phyloP scores from a whole-genome alignment of 2,329 filamentous ascomycete genomes.

The Calonectria pseudoreteaudii region DNA sequence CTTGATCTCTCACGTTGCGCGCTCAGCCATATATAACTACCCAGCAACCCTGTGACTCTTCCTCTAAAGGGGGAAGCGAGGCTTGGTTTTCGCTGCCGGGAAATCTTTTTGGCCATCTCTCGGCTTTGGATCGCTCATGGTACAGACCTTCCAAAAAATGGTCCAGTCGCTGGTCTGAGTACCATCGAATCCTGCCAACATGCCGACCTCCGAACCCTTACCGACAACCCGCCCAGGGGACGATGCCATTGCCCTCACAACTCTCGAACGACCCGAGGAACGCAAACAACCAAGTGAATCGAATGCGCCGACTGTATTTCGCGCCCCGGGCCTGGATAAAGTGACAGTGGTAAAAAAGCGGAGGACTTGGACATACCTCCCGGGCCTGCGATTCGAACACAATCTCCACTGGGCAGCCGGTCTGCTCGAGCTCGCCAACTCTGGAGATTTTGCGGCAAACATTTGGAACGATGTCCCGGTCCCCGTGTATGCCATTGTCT shows the following conservation, averaged over 20 bases:
- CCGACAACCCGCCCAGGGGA: background rate
- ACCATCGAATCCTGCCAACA: background rate
- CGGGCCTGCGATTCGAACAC: conserved; percentile 40
- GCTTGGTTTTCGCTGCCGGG: background rate
- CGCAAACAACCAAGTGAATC: too few relatives aligned
- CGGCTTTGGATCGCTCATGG: background rate
- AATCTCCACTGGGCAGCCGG: conserved; percentile 53
- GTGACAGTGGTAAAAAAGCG: conserved; percentile 29
- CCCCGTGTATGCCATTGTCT: conserved; percentile 58
- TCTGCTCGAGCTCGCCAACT: conserved; percentile 67
- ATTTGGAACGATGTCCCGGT: conserved; percentile 66
- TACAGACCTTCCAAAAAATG: background rate
- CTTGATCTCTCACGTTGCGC: background rate
- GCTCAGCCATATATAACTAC: background rate
- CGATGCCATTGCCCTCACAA: background rate
- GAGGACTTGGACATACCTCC: conserved; percentile 23
- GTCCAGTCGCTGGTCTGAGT: background rate
- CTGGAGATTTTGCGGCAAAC: conserved; percentile 68
- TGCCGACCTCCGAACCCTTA: background rate
- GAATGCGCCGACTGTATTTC: background rate
- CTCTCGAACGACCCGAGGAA: background rate
- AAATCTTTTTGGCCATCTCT: background rate
- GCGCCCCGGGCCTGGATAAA: conserved; percentile 18
- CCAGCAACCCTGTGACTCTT: background rate
- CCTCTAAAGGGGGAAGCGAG: background rate